Base-by-base conservation (phyloP, 306 rosid species). In the Vigna trinervia region DNA sequence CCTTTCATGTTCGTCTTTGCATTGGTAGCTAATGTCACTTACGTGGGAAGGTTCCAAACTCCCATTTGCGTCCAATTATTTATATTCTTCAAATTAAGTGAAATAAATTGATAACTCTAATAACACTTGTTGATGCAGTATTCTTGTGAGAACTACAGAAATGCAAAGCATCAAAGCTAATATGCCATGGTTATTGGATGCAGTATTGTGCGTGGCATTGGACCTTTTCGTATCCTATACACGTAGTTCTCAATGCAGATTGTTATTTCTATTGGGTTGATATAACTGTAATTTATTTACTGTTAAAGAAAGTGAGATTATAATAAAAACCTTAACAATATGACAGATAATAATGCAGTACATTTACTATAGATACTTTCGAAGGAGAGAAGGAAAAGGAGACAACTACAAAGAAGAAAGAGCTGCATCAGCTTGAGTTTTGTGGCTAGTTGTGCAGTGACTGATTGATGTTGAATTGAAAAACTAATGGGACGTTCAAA, bases 1-100 rank as follows among this genome's bases (percentile, higher is more conserved):
- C 98, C 98, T 73, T 76, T 94, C 71, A 91, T 94, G 97, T 94
- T 94, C 83, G 20, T 91, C 78, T 94, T 94, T 78, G 97, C 97
- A 13, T 82, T 91, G 76, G 28, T 90, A 14, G 98, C 98, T 36
- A 94, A 94, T 83, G 85, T 59, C 41, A 79, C 96, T 52, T 91
- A 94, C 50, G 89, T 91, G 28, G 94, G 85, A 69, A 94, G 98
- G 93, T 89, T 60, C 66, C 30, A 39, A 64, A 58, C 70, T 65
- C 63, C 28, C 8, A 28, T 8, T 45, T 45, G 12, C 43, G 39
- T 38, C 5, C n/a, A 11, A 22, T 66, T 54, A 11, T 41, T 4
- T 14, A 48, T 50, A 63, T 50, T 63, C 26, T 30, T 51, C 23
- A 65, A 80, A 65, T 43, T 30, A 41, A 23, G 5, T 34, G 2